These are phyloP conservation scores for Hymenochaete sp. DNA, from an alignment of 1,284 basidiomycete species.

Conservation along the genomic window DNA sequence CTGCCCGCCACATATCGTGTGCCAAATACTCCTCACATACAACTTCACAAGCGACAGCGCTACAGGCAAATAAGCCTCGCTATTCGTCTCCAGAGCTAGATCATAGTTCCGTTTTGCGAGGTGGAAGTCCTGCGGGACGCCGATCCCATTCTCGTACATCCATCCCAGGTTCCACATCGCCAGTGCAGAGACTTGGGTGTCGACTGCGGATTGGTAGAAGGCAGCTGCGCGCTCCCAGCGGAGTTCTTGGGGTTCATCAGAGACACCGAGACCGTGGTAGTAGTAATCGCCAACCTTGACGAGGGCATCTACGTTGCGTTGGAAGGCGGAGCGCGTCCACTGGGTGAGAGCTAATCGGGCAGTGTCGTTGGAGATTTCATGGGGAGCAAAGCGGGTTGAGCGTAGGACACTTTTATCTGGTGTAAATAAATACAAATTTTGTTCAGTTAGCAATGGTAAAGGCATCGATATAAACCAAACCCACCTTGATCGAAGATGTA, in stretches of 20 bases:
- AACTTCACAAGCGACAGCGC: conserved; percentile 76
- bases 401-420: conserved; percentile 69
- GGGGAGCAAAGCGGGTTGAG: conserved; percentile 58
- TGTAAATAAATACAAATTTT: too few relatives aligned
- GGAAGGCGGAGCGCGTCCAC: conserved; percentile 91
- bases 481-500: conserved; percentile 85
- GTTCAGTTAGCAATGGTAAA: not conserved
- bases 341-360: conserved; percentile 80
- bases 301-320: conserved; percentile 90
- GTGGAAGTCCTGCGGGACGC: conserved; percentile 91
- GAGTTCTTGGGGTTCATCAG: conserved; percentile 48
- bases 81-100: conserved; percentile 75
- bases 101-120: conserved; percentile 97
- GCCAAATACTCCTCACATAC: conserved; percentile 79
- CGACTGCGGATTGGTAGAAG: conserved; percentile 90
- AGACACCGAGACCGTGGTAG: conserved; percentile 78
- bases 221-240: conserved; percentile 82
- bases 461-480: conserved; percentile 17
- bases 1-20: conserved; percentile 61
- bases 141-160: conserved; percentile 97
- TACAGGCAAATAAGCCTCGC: conserved; percentile 85
- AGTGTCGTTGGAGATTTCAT: conserved; percentile 64
- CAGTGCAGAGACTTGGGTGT: conserved; percentile 83
- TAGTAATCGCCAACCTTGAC: conserved; percentile 97
- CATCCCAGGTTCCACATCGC: conserved; percentile 98